A percentile compares a stretch with the other conserved stretches of the same genome.
Conservation (phyloP, 352 stramenopile species). For the Phytophthora colocasiae region DNA sequence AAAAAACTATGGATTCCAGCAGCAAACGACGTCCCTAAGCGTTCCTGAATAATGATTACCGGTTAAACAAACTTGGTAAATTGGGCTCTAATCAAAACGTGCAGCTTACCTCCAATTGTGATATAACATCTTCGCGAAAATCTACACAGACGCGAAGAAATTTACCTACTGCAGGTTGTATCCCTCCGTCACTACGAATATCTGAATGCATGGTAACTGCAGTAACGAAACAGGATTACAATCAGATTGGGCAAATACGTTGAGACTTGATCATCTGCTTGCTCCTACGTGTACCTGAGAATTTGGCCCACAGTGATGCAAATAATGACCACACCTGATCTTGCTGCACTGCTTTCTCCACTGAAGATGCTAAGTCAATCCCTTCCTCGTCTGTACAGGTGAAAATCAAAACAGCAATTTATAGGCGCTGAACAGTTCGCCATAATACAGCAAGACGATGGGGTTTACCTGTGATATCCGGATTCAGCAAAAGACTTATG, state of each 20-base stretch:
- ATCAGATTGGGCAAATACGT: not conserved
- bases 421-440: not conserved
- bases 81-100: too few species aligned
- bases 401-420: not conserved
- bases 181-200: constrained; percentile 7
- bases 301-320: constrained; percentile 42
- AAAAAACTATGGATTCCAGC: constrained; percentile 42
- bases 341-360: constrained; percentile 52
- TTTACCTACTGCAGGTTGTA: constrained; percentile 25
- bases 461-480: constrained; percentile 38
- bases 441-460: not conserved
- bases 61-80: too few species aligned
- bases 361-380: constrained; percentile 53
- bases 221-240: not conserved
- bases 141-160: constrained; percentile 50
- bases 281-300: constrained; percentile 40
- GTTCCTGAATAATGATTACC: constrained; percentile 4
- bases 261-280: not conserved
- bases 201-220: constrained; percentile 33
- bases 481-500: constrained; percentile 42
- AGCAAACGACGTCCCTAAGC: constrained; percentile 22
- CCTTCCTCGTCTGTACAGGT: constrained; percentile 50
- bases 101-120: constrained; percentile 41
- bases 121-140: constrained; percentile 51
- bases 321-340: constrained; percentile 45